phyloP scores from a whole-genome alignment of 192 early-diverging fungal genomes.

The Obelidium mucronatum region DNA sequence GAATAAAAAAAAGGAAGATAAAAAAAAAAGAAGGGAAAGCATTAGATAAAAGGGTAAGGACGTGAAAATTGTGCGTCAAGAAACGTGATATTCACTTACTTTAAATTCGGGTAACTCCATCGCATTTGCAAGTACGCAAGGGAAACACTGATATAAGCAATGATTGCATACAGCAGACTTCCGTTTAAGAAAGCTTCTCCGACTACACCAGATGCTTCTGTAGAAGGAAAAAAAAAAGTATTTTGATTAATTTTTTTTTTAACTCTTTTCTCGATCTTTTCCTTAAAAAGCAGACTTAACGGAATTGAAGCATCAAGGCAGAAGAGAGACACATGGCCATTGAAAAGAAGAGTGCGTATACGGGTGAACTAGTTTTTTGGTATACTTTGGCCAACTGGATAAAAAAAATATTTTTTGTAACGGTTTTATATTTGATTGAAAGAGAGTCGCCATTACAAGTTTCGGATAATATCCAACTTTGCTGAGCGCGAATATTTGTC shows the following conservation, averaged over 20 bases:
- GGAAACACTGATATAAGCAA: neutral
- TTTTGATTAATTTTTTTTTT: no score
- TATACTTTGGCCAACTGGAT: neutral
- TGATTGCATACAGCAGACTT: neutral
- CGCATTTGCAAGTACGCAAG: neutral
- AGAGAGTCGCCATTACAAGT: no score
- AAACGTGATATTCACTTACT: neutral
- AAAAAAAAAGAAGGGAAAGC: no score
- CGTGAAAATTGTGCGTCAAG: neutral
- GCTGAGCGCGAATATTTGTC: neutral
- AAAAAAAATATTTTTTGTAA: no score
- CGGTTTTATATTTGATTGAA: no score
- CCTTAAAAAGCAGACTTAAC: neutral
- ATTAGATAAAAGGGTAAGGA: neutral
- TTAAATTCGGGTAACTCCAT: neutral
- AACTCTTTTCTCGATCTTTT: no score
- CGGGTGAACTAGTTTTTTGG: neutral
- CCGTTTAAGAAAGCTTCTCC: neutral
- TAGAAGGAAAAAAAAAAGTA: no score
- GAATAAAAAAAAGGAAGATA: no score
- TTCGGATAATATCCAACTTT: constrained; percentile 5
- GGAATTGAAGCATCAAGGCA: neutral
- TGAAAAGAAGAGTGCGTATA: neutral
- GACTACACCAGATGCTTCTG: constrained; percentile 3
- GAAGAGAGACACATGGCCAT: neutral